Base-by-base conservation (phyloP, 306 rosid genomes). In the Cicer chorassanicum region DNA sequence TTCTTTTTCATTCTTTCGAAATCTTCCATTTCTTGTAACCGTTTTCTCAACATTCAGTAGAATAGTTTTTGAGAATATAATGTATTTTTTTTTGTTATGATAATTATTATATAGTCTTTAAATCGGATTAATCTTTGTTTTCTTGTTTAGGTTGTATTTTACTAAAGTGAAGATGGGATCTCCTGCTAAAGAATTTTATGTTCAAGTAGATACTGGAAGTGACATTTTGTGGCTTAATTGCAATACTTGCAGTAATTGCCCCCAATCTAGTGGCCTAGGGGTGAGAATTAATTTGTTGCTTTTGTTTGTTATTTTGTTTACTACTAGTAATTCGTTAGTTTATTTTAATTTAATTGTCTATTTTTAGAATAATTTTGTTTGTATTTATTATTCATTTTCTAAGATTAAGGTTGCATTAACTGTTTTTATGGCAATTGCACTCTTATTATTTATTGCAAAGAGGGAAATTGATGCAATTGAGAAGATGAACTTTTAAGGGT, bases 141-240 rank as follows among this genome's bases (percentile, higher is more conserved):
- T 59, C 39, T 80, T 85, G 43, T 82, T 68, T 56, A 94, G 99
- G 85, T 87, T 94, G 77, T 94, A 94, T 86, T 92, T 88, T 64
- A 94, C 99, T 0, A 92, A 87, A 89, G 96, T 94, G 66, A 92
- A 88, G 82, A 72, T 94, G 73, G 99, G 99, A 51, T 90, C 99
- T 74, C 99, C 99, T 34, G 93, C 97, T 11, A 90, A 77, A 81
- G 97, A 94, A 81, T 94, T 88, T 80, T 82, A 87, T 41, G 96
- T 92, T 53, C 99, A 94, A 85, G 89, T 92, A 59, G 99, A 94
- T 80, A 91, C 97, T 13, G 97, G 97, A 74, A 94, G 97, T 63
- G 97, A 92, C 69, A 90, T 92, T 65, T 86, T 94, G 86, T 94
- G 97, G 99, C 85, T 94, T 40, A 92, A 80, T 69, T 92, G 99